phyloP scores from a whole-genome alignment of 139 green algal genomes.

The Medakamo hakoo region DNA sequence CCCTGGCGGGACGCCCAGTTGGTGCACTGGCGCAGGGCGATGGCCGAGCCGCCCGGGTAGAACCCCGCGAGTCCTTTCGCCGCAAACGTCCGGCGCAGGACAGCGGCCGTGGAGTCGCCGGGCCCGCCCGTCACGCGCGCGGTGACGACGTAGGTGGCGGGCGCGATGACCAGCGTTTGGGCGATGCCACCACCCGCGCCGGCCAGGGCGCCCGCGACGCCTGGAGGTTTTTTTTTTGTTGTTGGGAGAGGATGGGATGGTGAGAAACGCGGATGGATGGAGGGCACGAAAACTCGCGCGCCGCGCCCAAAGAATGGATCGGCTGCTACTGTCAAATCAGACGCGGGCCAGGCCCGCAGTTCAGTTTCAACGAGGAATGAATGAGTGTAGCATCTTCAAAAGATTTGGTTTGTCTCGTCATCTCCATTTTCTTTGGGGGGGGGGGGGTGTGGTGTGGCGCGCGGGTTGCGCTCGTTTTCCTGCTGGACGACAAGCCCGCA shows the following conservation, averaged over 20 bases:
- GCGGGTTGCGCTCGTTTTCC: background rate
- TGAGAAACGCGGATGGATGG: background rate
- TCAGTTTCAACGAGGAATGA: background rate
- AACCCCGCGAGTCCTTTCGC: conserved; percentile 16
- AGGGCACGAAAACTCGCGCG: no score
- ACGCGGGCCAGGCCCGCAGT: no score
- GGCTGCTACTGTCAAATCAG: no score
- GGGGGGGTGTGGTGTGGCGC: background rate
- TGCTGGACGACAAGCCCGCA: background rate
- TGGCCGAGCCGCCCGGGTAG: conserved; percentile 24
- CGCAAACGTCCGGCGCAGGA: conserved; percentile 12
- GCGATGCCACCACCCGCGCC: conserved; percentile 21
- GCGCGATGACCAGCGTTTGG: conserved; percentile 23
- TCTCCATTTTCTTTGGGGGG: no score
- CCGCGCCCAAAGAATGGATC: no score
- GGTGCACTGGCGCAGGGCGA: conserved; percentile 24
- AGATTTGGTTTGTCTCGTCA: no score
- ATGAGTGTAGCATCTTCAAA: no score
- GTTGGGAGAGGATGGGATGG: conserved; percentile 1
- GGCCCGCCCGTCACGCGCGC: conserved; percentile 14
- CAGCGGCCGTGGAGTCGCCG: conserved; percentile 5
- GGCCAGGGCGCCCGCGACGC: conserved; percentile 13
- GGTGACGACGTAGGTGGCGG: conserved; percentile 24
- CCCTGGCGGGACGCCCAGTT: conserved; percentile 28
- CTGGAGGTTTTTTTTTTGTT: no score